Conservation (phyloP, 345 rosid species). For the Eucalyptus melliodora region DNA sequence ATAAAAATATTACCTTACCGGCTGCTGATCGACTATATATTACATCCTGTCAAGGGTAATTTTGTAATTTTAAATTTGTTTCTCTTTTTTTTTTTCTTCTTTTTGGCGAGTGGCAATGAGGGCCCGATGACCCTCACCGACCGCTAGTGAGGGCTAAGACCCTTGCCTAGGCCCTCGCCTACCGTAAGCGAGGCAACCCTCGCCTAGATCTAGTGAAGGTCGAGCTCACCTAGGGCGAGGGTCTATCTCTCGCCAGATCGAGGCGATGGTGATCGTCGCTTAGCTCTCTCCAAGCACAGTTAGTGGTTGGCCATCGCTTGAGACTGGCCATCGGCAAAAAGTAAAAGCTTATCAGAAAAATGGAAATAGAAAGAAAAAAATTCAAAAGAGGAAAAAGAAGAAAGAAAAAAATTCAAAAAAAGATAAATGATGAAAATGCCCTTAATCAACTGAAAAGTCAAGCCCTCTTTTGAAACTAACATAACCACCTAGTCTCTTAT, state of each 20-base stretch:
- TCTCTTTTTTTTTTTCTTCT: fast-evolving
- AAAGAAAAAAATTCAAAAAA: too few species aligned
- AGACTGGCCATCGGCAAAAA: fast-evolving
- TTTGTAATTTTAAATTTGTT: too few species aligned
- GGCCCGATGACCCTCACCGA: fast-evolving
- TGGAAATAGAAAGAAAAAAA: too few species aligned
- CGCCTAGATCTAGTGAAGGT: fast-evolving
- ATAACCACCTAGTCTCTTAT: too few species aligned
- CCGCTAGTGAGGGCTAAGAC: fast-evolving
- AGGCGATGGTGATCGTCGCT: fast-evolving
- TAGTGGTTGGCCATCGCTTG: fast-evolving
- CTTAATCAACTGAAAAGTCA: too few species aligned
- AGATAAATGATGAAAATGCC: fast-evolving
- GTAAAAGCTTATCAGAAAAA: fast-evolving
- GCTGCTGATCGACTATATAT: fast-evolving
- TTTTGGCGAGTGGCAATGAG: fast-evolving
- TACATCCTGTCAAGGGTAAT: fast-evolving
- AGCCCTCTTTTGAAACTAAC: too few species aligned
- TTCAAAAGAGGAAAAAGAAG: too few species aligned
- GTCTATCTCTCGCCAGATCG: fast-evolving
- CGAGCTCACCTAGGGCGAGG: fast-evolving
- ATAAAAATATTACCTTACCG: fast-evolving
- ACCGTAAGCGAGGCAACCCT: fast-evolving
- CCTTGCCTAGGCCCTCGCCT: too few species aligned
- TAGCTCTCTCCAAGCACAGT: fast-evolving